Conservation (phyloP, 192 early-diverging fungal species). For the Coemansia sp. region DNA sequence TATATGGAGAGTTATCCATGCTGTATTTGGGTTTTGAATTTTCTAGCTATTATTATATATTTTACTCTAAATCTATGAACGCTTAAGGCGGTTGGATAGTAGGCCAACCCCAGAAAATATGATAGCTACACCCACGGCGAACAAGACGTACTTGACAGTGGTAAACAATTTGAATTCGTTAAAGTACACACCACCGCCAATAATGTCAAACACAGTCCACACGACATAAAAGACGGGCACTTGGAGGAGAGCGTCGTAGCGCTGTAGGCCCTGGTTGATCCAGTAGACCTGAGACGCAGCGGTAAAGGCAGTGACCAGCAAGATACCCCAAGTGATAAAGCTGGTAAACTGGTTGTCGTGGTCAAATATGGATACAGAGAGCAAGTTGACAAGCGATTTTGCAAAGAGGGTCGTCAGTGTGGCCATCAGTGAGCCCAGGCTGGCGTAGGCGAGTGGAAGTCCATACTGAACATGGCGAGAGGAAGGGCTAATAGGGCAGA, state of each 20-base stretch:
- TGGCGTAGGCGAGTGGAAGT: constrained; percentile 73
- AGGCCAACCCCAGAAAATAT: constrained; percentile 77
- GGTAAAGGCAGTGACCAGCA: constrained; percentile 72
- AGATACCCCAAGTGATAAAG: constrained; percentile 67
- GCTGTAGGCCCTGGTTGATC: constrained; percentile 79
- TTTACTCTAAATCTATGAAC: not conserved
- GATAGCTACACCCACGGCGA: constrained; percentile 66
- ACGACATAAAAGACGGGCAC: constrained; percentile 82
- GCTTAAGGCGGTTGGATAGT: constrained; percentile 64
- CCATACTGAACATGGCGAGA: constrained; percentile 58
- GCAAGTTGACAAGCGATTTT: constrained; percentile 76
- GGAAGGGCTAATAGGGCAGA: constrained; percentile 37
- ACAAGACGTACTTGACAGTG: constrained; percentile 65
- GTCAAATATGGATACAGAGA: constrained; percentile 65
- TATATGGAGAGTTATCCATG: no score
- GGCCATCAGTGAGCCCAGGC: constrained; percentile 76
- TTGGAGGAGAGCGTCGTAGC: constrained; percentile 82
- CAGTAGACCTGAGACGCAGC: constrained; percentile 81
- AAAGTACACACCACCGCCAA: constrained; percentile 83
- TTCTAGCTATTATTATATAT: not conserved
- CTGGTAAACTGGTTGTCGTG: constrained; percentile 75
- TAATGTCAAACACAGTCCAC: constrained; percentile 82
- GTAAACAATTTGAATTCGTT: constrained; percentile 72
- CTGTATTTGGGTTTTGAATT: no score
- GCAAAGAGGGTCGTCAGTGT: constrained; percentile 79